These are phyloP conservation scores for Mycena albidolilacea DNA, from an alignment of 768 basidiomycete genomes.

Conservation along the genomic window DNA sequence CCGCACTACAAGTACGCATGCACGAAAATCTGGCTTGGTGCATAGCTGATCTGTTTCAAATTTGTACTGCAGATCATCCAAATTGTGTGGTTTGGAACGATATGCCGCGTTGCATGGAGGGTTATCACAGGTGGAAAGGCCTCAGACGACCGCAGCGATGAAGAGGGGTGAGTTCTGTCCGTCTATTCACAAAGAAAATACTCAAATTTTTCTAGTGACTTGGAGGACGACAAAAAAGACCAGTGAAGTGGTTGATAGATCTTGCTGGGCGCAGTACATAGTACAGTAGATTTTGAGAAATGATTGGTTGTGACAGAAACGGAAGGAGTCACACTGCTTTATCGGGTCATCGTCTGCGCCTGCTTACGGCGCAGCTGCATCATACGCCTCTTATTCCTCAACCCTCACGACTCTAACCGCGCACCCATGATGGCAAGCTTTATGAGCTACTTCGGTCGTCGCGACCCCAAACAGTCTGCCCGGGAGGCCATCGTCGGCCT, in stretches of 20 bases:
- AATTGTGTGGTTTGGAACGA: slow-evolving; percentile 89
- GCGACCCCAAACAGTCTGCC: slow-evolving; percentile 87
- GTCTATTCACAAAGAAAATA: background rate
- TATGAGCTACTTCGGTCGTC: slow-evolving; percentile 92
- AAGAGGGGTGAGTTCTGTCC: slow-evolving; percentile 68
- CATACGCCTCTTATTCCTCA: slow-evolving; percentile 31
- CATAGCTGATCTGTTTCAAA: slow-evolving; percentile 31
- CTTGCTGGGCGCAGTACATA: background rate
- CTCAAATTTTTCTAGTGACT: slow-evolving; percentile 33
- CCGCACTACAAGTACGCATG: slow-evolving; percentile 71
- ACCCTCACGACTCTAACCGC: slow-evolving; percentile 12
- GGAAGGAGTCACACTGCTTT: slow-evolving; percentile 6
- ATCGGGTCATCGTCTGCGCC: slow-evolving; percentile 32
- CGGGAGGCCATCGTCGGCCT: slow-evolving; percentile 94
- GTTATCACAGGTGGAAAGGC: slow-evolving; percentile 84
- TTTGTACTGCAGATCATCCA: slow-evolving; percentile 70
- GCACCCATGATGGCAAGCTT: slow-evolving; percentile 76
- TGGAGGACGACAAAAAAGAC: slow-evolving; percentile 50
- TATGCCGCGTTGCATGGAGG: slow-evolving; percentile 85
- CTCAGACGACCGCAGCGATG: slow-evolving; percentile 89
- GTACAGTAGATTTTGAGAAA: slow-evolving; percentile 18
- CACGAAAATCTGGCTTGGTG: background rate
- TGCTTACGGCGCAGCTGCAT: slow-evolving; percentile 31
- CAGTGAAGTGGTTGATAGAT: slow-evolving; percentile 18
- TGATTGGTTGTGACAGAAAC: background rate